Conservation (phyloP, 768 basidiomycete genomes). For the Boletus tomentosulus region DNA sequence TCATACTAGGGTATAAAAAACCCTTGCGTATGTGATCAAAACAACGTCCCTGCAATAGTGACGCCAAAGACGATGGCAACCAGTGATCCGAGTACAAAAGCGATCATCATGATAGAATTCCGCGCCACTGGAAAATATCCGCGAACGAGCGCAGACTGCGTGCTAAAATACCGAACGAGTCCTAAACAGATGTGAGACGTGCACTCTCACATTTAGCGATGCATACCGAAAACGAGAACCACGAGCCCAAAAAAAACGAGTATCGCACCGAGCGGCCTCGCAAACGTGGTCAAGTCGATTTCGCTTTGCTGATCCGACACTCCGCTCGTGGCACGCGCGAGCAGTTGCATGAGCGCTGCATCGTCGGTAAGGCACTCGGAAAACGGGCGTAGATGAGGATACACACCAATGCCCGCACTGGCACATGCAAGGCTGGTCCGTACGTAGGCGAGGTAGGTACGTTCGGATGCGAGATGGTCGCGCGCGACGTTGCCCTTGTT, state of each 20-base stretch:
- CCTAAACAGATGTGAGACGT: constrained; percentile 30
- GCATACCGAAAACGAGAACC: constrained; percentile 47
- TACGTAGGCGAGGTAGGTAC: constrained; percentile 61
- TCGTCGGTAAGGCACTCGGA: constrained; percentile 33
- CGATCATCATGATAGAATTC: constrained; percentile 38
- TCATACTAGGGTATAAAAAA: no score
- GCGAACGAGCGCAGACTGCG: constrained; percentile 46
- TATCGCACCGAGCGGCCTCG: constrained; percentile 49
- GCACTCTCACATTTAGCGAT: neutral
- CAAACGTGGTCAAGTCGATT: constrained; percentile 27
- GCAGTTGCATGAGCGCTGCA: constrained; percentile 39
- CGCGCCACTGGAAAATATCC: constrained; percentile 55
- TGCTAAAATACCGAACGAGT: constrained; percentile 47
- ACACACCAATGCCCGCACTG: constrained; percentile 56
- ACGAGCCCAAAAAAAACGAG: constrained; percentile 43
- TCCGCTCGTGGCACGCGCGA: constrained; percentile 32
- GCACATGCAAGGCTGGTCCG: constrained; percentile 59
- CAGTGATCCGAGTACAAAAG: constrained; percentile 36
- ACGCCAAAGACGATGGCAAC: constrained; percentile 42
- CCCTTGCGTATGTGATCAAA: neutral
- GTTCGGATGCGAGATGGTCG: constrained; percentile 60
- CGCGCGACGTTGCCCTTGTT: constrained; percentile 62
- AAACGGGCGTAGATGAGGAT: neutral
- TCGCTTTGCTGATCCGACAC: neutral
- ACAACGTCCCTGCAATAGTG: constrained; percentile 30